Evolutionary conservation across 352 stramenopile genomes (phyloP), one percentile per base, ranked within the genome.

Genomic region (Globisporangium paroecandrum): DNA sequence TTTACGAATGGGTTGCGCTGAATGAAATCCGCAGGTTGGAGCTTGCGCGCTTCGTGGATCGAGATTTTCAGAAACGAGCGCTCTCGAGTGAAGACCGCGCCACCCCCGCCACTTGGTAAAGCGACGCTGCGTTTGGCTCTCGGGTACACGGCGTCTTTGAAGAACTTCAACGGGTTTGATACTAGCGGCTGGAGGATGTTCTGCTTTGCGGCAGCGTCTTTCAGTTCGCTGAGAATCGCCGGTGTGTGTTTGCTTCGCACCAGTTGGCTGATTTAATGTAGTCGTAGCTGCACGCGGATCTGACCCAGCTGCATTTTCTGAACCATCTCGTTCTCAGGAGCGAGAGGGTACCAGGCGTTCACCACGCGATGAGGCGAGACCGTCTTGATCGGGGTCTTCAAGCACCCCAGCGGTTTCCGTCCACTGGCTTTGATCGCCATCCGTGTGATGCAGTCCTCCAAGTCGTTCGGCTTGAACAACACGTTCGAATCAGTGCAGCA

Each of bases 361-460:
- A 84, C 74, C 0, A 78, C 73, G 7, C 84, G 84, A 64, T 89
- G 80, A 0, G 79, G 68, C 3, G 84, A 90, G 0, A 93, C 78
- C 47, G 65, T 87, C 56, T 84, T 87, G 38, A 89, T 74, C 4
- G 81, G 84, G 47, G 91, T 87, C 43, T 87, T 89, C 1, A 93
- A 36, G 57, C 77, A 79, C 12, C 84, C 84, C 15, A 93, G 71
- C 7, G 81, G 78, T 15, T 87, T 89, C 38, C 77, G 71, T 0
- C 69, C 79, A 20, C 76, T 77, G 41, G 63, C 66, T 38, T 81
- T 69, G 46, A 79, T 66, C 13, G 82, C 70, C 70, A 93, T 87
- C 10, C 80, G 79, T 2, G 73, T 83, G 34, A 93, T 71, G 49
- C 84, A 93, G 54, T 85, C 82, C 58, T 93, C 84, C 9, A 93